Percentiles rank a stretch among this genome's conserved stretches.
Conservation (phyloP, 208 protist species). For the Trypanosoma rangeli region DNA sequence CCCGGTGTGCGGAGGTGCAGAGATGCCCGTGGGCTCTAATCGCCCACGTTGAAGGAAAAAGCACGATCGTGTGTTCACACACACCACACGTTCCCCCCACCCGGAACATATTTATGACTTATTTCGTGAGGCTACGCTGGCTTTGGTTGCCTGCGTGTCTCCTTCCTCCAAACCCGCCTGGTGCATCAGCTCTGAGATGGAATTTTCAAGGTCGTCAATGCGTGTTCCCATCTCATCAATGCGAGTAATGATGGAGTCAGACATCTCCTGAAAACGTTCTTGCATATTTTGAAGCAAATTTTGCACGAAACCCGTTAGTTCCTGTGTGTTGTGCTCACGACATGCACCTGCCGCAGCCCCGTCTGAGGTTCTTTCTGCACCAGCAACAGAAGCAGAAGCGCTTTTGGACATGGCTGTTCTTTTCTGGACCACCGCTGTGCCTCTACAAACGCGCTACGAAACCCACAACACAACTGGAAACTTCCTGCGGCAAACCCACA, state of each 20-base stretch:
- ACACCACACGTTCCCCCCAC: not conserved
- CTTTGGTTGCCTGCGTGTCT: slow-evolving; percentile 35
- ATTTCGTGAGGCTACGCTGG: not conserved
- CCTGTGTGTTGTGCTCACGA: slow-evolving; percentile 71
- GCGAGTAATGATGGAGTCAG: slow-evolving; percentile 88
- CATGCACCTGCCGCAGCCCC: not conserved
- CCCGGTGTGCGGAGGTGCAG: not conserved
- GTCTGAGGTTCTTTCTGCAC: slow-evolving; percentile 10
- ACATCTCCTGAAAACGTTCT: slow-evolving; percentile 94
- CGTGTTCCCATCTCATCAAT: slow-evolving; percentile 95
- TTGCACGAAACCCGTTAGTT: slow-evolving; percentile 94
- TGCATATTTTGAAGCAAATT: slow-evolving; percentile 95
- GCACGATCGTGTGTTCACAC: not conserved
- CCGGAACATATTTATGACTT: not conserved
- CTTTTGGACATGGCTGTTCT: slow-evolving; percentile 7
- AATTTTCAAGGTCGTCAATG: slow-evolving; percentile 94
- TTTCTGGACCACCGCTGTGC: not conserved
- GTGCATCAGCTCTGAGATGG: slow-evolving; percentile 94
- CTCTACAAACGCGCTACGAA: not conserved
- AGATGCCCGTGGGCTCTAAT: not conserved
- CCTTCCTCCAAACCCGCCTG: slow-evolving; percentile 89
- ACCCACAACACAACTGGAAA: not conserved
- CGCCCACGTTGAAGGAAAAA: not conserved
- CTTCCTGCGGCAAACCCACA: not conserved
- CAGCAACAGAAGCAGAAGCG: not conserved